phyloP scores from a whole-genome alignment of 331 rosid species.

The Malus hybrid region DNA sequence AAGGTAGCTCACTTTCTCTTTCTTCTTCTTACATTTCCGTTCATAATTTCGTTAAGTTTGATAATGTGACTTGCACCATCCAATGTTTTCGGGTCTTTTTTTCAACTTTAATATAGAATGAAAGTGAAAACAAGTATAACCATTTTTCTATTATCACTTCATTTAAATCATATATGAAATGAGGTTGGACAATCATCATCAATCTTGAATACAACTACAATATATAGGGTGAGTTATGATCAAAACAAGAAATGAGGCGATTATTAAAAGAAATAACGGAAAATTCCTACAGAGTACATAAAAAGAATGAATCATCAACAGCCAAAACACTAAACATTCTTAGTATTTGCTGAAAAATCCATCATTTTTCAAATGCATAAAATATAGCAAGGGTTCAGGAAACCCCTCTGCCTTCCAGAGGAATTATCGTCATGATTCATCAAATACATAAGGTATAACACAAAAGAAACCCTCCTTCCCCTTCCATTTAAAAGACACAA shows the following conservation, averaged over 20 bases:
- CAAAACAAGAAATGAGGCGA: no score
- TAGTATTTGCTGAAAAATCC: neutral
- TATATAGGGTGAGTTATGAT: no score
- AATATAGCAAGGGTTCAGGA: neutral
- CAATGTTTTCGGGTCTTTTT: no score
- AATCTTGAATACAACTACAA: no score
- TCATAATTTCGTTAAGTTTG: no score
- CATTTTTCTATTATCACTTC: no score
- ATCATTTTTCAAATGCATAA: neutral
- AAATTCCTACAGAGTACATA: neutral
- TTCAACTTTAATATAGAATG: no score
- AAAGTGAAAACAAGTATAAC: no score
- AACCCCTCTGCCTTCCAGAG: neutral
- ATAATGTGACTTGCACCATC: no score
- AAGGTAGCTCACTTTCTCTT: slow-evolving; percentile 1
- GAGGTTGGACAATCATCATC: no score
- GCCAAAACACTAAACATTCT: neutral
- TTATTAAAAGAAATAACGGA: neutral
- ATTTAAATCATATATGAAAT: no score
- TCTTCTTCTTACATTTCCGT: neutral
- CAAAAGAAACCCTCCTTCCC: neutral
- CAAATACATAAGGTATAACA: neutral
- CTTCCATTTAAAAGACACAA: neutral
- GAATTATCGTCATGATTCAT: neutral
- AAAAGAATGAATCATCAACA: neutral